These are phyloP conservation scores for Castanea mollissima DNA, from an alignment of 306 rosid genomes.

Conservation along the genomic window DNA sequence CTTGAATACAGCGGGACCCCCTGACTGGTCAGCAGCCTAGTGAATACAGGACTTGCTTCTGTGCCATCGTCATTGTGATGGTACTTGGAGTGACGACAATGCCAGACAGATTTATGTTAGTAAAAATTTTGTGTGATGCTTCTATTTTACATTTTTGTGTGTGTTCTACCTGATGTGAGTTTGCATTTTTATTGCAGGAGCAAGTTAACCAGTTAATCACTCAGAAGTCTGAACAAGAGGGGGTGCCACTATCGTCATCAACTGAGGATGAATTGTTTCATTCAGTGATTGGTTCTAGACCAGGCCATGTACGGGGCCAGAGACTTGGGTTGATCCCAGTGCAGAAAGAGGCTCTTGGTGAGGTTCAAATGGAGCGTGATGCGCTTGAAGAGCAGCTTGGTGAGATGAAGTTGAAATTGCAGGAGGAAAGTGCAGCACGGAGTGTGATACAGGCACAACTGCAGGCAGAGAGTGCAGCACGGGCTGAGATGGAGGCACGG, in stretches of 20 bases:
- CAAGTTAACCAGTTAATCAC: not conserved
- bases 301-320: not conserved
- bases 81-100: not conserved
- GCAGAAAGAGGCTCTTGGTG: not conserved
- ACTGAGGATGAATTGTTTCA: constrained; percentile 1
- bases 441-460: constrained; percentile 4
- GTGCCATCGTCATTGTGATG: constrained; percentile 7
- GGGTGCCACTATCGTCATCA: not conserved
- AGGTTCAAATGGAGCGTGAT: constrained; percentile 7
- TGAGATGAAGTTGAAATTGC: constrained; percentile 7
- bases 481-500: constrained; percentile 12
- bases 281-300: not conserved
- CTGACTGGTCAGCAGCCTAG: constrained; percentile 1
- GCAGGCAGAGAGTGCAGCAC: constrained; percentile 6
- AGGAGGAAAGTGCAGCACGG: constrained; percentile 11
- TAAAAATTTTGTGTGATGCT: not conserved
- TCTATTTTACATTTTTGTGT: not conserved
- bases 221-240: not conserved
- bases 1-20: not conserved
- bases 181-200: not conserved
- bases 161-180: not conserved
- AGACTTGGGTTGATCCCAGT: not conserved
- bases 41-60: constrained; percentile 7
- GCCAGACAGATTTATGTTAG: not conserved
- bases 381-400: constrained; percentile 1